These are phyloP conservation scores for Murraya koenigii DNA, from an alignment of 345 rosid genomes.

Conservation along the genomic window DNA sequence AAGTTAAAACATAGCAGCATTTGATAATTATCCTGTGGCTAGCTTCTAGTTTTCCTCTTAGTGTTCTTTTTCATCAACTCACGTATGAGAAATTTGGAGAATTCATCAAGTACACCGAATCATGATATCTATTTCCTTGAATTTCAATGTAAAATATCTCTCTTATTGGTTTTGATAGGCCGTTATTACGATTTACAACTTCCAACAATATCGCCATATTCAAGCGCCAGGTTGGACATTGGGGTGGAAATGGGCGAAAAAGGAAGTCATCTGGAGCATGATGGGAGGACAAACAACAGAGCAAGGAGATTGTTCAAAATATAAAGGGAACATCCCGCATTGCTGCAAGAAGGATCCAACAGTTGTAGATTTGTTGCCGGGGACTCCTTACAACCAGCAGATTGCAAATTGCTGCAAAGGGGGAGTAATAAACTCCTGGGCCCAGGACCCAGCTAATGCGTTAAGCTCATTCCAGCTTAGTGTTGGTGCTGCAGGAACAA, in stretches of 20 bases:
- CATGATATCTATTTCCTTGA: not conserved
- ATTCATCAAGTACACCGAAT: not conserved
- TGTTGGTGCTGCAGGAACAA: slow-evolving; percentile 85
- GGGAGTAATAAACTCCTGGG: slow-evolving; percentile 81
- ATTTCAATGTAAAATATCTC: not conserved
- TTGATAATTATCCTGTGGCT: not conserved
- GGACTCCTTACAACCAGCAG: slow-evolving; percentile 85
- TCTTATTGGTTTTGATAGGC: slow-evolving; percentile 48
- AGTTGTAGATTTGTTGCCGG: slow-evolving; percentile 81
- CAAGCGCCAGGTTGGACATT: slow-evolving; percentile 86
- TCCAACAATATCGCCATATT: slow-evolving; percentile 85
- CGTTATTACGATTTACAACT: slow-evolving; percentile 75
- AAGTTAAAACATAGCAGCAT: not conserved
- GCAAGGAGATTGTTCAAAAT: slow-evolving; percentile 93
- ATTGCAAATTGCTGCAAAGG: slow-evolving; percentile 93
- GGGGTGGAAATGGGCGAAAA: slow-evolving; percentile 92
- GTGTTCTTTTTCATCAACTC: not conserved
- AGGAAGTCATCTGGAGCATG: slow-evolving; percentile 90
- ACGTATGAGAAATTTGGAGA: not conserved
- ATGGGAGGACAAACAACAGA: slow-evolving; percentile 75
- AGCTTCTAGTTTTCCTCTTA: not conserved
- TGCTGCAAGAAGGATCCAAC: slow-evolving; percentile 86
- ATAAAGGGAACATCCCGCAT: slow-evolving; percentile 73
- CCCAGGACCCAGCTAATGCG: slow-evolving; percentile 70
- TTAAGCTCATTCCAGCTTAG: slow-evolving; percentile 79